Evolutionary conservation across 768 basidiomycete genomes (phyloP).

Genomic region (Tylopilus rubrobrunneus): DNA sequence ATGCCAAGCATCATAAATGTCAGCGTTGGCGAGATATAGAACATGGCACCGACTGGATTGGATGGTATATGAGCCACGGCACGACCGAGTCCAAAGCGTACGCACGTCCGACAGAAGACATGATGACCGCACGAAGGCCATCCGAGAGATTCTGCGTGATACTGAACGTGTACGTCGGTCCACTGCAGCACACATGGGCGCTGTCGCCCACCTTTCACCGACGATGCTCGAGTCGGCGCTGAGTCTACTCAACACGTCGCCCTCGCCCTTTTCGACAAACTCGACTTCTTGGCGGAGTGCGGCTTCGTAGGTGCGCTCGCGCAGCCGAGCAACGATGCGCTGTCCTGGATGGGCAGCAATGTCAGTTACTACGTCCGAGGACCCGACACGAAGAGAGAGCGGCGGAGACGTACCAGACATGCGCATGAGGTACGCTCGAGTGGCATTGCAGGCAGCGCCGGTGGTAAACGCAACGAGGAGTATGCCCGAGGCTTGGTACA

Average conservation of each 20-base stretch:
- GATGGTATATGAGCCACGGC: not conserved
- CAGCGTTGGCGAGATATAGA: constrained; percentile 84
- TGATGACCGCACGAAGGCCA: constrained; percentile 79
- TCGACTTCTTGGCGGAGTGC: constrained; percentile 88
- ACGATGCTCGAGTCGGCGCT: constrained; percentile 92
- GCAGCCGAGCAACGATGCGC: constrained; percentile 83
- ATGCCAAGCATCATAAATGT: constrained; percentile 91
- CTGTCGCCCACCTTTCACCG: constrained; percentile 68
- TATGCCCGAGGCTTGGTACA: constrained; percentile 73
- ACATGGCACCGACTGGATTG: constrained; percentile 83
- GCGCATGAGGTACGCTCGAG: constrained; percentile 80
- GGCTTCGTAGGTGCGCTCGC: constrained; percentile 80
- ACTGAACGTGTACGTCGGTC: constrained; percentile 20
- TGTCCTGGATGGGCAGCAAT: constrained; percentile 46
- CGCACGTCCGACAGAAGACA: constrained; percentile 91
- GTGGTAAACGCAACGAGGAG: constrained; percentile 76
- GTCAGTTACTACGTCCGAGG: not conserved
- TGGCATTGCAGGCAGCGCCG: constrained; percentile 86
- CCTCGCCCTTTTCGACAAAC: constrained; percentile 88
- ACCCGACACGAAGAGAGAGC: not conserved
- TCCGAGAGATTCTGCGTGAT: constrained; percentile 80
- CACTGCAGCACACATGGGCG: no score
- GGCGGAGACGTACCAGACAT: constrained; percentile 55
- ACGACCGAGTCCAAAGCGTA: constrained; percentile 7
- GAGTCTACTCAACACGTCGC: constrained; percentile 88